phyloP scores from a whole-genome alignment of 805 yeast species.

The Metschnikowia vanudenii region DNA sequence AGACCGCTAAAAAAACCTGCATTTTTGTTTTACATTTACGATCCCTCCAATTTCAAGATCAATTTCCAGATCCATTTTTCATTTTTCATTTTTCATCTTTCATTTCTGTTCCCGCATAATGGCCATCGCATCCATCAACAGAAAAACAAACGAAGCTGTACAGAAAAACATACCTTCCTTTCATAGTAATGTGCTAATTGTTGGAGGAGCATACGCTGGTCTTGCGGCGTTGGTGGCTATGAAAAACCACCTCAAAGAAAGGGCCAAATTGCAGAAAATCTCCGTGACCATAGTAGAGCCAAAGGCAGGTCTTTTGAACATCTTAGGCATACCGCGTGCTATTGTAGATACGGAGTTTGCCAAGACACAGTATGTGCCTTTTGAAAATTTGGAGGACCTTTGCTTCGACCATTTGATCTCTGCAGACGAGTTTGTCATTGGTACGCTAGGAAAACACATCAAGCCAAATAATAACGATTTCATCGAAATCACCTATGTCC shows the following conservation, averaged over 20 bases:
- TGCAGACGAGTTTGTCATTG: conserved; percentile 22
- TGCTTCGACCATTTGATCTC: conserved; percentile 30
- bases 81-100: too few species aligned
- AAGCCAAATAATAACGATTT: conserved; percentile 15
- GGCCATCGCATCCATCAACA: conserved; percentile 1
- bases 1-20: too few species aligned
- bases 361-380: conserved; percentile 36
- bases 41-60: too few species aligned
- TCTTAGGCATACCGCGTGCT: conserved; percentile 40
- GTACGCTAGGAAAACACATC: conserved; percentile 13
- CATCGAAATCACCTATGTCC: conserved; percentile 26
- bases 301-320: conserved; percentile 38
- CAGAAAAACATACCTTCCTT: conserved; percentile 18
- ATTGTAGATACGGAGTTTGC: conserved; percentile 41
- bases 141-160: conserved; percentile 11
- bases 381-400: conserved; percentile 28
- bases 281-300: conserved; percentile 41
- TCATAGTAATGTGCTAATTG: conserved; percentile 35
- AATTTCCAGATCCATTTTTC: too few species aligned
- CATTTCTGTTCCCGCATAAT: neutral
- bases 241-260: conserved; percentile 24
- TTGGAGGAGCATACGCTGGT: conserved; percentile 46
- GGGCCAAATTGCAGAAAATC: conserved; percentile 18
- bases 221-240: conserved; percentile 34
- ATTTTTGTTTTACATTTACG: too few species aligned